Base-by-base conservation (phyloP, 768 basidiomycete genomes). In the Mycena alexandri region DNA sequence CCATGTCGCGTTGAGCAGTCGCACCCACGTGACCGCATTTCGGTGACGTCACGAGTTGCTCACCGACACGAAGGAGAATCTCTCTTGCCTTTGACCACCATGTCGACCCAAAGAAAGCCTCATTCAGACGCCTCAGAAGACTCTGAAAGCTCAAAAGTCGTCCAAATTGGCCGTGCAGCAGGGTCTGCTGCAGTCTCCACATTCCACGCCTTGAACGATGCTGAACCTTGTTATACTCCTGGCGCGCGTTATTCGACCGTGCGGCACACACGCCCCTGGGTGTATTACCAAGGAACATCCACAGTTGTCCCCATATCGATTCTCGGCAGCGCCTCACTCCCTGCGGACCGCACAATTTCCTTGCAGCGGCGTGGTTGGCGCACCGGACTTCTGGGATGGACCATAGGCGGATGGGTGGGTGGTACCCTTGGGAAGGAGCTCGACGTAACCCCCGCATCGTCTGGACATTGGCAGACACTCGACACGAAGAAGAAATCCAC, bases 181-280 rank as follows among this genome's bases (percentile, higher is more conserved):
- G 54, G 47, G 5, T 78, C 81, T 33, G 72, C 72, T 24, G 70
- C 77, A 34, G 79, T 83, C 51, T 73, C 75, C 36, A 80, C 76
- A 53, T 80, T 84, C 46, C 74, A 81, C 65, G 81, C 82, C 72
- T 65, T 84, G 21, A 80, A 81, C 73, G 76, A 85, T 69, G 71
- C 73, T 17, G 75, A 83, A 9, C 80, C 80, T 29, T 67, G 83
- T 69, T 79, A 78, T 65, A 82, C 83, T 75, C 82, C 81, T 33
- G 84, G 84, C 53, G 75, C 82, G 46, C 78, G 82, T 69, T 79
- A 81, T 34, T 72, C 84, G 42, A 83, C 81, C 73, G 70, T 85
- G 61, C 76, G 84, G 56, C 81, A 83, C 70, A 81, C 84, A 66
- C 83, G 83, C 22, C 78, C 78, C 29, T 72, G 78, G 61, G 74